Conservation (phyloP, 441 rosid species). For the Gossypium schwendimanii region DNA sequence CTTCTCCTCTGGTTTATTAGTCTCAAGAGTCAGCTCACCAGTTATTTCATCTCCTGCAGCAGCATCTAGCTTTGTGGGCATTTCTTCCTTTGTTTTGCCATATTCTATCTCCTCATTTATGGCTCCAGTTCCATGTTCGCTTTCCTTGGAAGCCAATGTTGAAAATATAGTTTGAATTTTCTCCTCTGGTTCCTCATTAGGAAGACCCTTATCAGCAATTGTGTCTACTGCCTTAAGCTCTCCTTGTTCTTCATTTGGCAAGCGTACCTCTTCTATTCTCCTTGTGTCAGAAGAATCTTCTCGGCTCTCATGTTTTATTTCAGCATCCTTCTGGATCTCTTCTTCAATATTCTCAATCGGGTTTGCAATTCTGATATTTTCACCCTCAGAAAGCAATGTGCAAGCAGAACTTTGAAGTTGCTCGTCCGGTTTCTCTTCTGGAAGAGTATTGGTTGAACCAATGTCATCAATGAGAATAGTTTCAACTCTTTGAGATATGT, state of each 20-base stretch:
- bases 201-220: constrained; percentile 3
- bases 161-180: constrained; percentile 1
- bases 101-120: constrained; percentile 4
- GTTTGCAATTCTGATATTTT: constrained; percentile 11
- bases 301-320: neutral
- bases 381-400: neutral
- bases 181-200: constrained; percentile 11
- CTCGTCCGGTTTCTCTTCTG: constrained; percentile 7
- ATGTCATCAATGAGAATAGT: neutral
- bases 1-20: constrained; percentile 18
- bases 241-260: neutral
- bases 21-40: constrained; percentile 12
- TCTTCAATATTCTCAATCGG: neutral
- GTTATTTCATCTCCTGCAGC: constrained; percentile 10
- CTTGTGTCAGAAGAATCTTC: constrained; percentile 15
- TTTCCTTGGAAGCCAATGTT: neutral
- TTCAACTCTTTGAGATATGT: constrained; percentile 8
- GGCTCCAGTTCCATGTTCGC: constrained; percentile 14
- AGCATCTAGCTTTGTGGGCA: neutral
- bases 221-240: constrained; percentile 4
- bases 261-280: constrained; percentile 6
- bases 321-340: constrained; percentile 2
- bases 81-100: constrained; percentile 14
- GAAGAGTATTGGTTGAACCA: neutral
- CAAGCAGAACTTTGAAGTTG: neutral